These are phyloP conservation scores for Aspergillus quadricinctus DNA, from an alignment of 2,329 filamentous ascomycete genomes.

Conservation along the genomic window DNA sequence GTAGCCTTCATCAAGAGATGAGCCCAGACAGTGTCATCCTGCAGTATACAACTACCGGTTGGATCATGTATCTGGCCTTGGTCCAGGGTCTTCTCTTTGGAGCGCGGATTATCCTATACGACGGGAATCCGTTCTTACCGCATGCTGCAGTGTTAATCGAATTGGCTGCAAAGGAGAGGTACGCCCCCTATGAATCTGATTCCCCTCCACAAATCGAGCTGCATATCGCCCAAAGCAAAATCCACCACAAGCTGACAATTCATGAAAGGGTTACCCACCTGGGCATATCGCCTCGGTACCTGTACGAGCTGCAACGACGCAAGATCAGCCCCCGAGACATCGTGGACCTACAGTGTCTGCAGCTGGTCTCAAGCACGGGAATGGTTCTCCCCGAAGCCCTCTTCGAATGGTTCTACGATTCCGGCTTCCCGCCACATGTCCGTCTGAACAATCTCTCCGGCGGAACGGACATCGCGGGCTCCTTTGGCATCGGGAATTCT, in stretches of 20 bases:
- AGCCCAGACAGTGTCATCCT: conserved; percentile 38
- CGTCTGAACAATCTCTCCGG: conserved; percentile 25
- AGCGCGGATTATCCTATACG: conserved; percentile 42
- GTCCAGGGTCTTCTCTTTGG: conserved; percentile 41
- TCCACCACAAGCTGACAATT: conserved; percentile 5
- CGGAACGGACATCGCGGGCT: conserved; percentile 28
- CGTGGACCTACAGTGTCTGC: too few relatives aligned
- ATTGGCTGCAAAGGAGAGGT: too few relatives aligned
- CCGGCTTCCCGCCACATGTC: too few relatives aligned
- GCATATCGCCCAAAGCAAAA: too few relatives aligned
- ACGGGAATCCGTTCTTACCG: conserved; percentile 42
- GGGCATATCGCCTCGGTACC: conserved; percentile 43
- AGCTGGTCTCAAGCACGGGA: too few relatives aligned
- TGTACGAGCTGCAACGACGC: conserved; percentile 41
- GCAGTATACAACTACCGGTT: conserved; percentile 46
- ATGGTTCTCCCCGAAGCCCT: conserved; percentile 30
- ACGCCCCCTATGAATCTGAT: too few relatives aligned
- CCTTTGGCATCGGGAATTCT: conserved; percentile 52
- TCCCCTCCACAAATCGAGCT: too few relatives aligned
- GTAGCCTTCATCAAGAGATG: conserved; percentile 42
- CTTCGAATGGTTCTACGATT: too few relatives aligned
- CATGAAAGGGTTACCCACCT: conserved; percentile 25
- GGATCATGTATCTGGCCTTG: conserved; percentile 47
- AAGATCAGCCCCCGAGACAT: conserved; percentile 26
- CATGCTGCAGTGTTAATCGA: conserved; percentile 27